Evolutionary conservation across 192 early-diverging fungal genomes (phyloP).

Genomic region (Lobosporangium transversale): DNA sequence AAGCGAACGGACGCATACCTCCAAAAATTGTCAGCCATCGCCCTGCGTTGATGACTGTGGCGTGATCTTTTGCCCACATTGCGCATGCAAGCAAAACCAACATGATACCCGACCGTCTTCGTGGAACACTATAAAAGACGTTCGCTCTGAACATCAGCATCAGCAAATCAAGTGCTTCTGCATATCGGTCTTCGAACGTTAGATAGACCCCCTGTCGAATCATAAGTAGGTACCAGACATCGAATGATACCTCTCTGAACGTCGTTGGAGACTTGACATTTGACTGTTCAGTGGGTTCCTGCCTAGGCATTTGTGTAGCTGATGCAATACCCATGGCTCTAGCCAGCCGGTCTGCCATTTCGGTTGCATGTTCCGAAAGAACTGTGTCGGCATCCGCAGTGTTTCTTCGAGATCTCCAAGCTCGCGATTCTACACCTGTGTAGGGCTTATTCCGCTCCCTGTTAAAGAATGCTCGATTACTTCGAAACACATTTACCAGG

Average conservation of each 20-base stretch:
- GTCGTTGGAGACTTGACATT: constrained; percentile 9
- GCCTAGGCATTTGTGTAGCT: neutral
- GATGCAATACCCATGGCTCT: constrained; percentile 34
- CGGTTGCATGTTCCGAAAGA: constrained; percentile 45
- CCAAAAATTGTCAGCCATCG: constrained; percentile 37
- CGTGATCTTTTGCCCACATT: constrained; percentile 47
- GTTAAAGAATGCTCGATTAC: constrained; percentile 47
- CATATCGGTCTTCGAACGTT: constrained; percentile 42
- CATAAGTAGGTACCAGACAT: constrained; percentile 43
- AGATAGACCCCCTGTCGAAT: constrained; percentile 47
- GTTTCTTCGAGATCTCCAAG: constrained; percentile 29
- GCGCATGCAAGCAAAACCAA: constrained; percentile 38
- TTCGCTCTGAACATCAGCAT: constrained; percentile 42
- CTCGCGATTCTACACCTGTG: constrained; percentile 21
- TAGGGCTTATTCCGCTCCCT: constrained; percentile 43
- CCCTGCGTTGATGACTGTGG: constrained; percentile 16
- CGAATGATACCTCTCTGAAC: constrained; percentile 33
- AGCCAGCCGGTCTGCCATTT: constrained; percentile 53
- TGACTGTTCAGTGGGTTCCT: neutral
- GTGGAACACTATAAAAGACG: constrained; percentile 29
- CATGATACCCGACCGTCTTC: constrained; percentile 48
- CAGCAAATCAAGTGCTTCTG: constrained; percentile 36
- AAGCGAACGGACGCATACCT: constrained; percentile 22
- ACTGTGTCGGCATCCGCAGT: constrained; percentile 35
- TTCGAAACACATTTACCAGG: constrained; percentile 40